phyloP scores from a whole-genome alignment of 2,329 filamentous ascomycete genomes.

The Chaetomiaceae sp. region DNA sequence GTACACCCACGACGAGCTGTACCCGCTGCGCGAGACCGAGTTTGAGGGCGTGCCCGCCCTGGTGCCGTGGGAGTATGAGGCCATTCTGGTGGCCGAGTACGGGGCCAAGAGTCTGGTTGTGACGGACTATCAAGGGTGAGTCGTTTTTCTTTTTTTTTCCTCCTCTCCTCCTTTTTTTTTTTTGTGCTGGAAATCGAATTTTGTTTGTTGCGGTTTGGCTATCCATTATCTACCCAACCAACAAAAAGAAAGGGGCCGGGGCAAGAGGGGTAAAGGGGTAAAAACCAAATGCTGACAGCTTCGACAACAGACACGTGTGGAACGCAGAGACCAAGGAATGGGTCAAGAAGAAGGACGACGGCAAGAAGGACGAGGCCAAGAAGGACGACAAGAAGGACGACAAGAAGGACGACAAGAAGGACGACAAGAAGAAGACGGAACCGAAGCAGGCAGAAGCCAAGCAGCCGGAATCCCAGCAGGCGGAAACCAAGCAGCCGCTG shows the following conservation, averaged over 20 bases:
- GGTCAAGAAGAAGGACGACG: background rate
- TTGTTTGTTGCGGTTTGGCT: no score
- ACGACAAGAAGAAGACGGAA: background rate
- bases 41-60: constrained; percentile 70
- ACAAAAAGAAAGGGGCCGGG: no score
- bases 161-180: background rate
- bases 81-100: constrained; percentile 62
- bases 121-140: constrained; percentile 59
- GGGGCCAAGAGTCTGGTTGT: constrained; percentile 53
- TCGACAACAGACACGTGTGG: background rate
- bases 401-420: no score
- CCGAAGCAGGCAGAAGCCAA: no score
- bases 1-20: constrained; percentile 67
- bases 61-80: constrained; percentile 65
- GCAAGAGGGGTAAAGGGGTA: no score
- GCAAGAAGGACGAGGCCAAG: no score
- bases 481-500: no score
- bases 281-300: background rate
- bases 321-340: background rate
- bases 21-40: constrained; percentile 66
- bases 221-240: no score
- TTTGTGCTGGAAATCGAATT: no score
- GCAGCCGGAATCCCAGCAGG: no score
- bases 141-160: constrained; percentile 26
- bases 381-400: no score